Base-by-base conservation (phyloP, 371 early-diverging fungal genomes). In the Blastocladiella emersonii region DNA sequence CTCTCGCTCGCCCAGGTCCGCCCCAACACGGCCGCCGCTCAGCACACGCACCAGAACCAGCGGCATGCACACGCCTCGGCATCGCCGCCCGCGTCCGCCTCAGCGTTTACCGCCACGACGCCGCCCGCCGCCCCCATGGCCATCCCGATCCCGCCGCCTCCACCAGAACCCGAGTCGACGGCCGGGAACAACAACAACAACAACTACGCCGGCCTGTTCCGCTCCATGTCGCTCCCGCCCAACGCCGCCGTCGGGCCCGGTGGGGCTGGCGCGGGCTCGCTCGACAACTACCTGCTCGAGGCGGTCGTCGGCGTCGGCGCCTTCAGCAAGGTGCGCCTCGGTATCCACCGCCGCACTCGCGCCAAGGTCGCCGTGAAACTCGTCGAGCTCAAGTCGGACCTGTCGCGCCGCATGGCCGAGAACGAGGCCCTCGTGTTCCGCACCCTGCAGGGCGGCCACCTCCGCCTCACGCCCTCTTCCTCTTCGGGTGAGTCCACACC, bases 241-340 rank as follows among this genome's bases (percentile, higher is more conserved):
- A 51, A 30, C 30, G 23, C 25, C 48, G 25, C 48, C 48, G 0
- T 48, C n/a, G 3, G 8, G 17, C 48, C 48, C 23, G 6, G 8
- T 23, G 17, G 23, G 25, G 8, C n/a, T n/a, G 23, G n/a, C 48
- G 1, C 23, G 23, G 48, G n/a, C 23, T 8, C 23, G 8, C 59
- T 59, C 27, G 59, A 59, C 43, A 8, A 34, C 19, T 59, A 59
- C 59, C 3, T 30, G n/a, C 25, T 59, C 3, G 37, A 25, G 17
- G 44, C 37, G 13, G 44, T 43, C 13, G 27, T 59, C 15, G 59
- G 59, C 23, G 59, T 59, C 30, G 59, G 59, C 37, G 44, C 41
- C 8, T 59, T 59, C 17, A 35, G 35, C 15, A 59, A 59, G 37
- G 59, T 59, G 30, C 25, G 59, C 15, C 37, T 36, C n/a, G 35